phyloP scores from a whole-genome alignment of 345 rosid genomes.

The Rhodamnia argentea region DNA sequence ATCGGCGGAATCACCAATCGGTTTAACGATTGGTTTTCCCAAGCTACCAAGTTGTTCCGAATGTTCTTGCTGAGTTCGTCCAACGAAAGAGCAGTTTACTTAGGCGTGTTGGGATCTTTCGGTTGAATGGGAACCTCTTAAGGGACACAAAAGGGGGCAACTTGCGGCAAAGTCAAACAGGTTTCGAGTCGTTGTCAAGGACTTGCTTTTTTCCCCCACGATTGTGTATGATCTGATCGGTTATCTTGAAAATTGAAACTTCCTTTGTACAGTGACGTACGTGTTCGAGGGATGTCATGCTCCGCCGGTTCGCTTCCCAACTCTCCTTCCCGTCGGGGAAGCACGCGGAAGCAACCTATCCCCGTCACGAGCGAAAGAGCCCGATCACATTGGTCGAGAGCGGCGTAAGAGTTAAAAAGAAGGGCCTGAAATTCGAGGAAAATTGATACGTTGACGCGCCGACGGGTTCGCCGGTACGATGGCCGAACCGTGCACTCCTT shows the following conservation, averaged over 20 bases:
- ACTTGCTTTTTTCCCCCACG: background rate
- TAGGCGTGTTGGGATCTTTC: background rate
- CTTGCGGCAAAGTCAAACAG: background rate
- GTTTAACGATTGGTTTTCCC: too few species aligned
- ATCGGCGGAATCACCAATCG: too few species aligned
- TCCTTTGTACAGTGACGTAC: background rate
- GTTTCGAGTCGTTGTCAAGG: background rate
- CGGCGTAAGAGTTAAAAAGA: accelerated
- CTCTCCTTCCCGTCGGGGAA: background rate
- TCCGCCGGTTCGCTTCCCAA: background rate
- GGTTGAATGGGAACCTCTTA: background rate
- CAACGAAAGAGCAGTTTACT: background rate
- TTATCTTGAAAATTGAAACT: background rate
- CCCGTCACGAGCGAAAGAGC: background rate
- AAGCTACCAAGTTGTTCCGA: too few species aligned
- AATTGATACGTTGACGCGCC: background rate
- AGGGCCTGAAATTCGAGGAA: background rate
- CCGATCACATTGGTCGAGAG: background rate
- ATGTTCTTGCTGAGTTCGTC: too few species aligned
- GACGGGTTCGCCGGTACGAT: background rate
- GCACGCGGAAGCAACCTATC: background rate
- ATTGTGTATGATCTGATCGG: background rate
- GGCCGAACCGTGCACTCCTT: accelerated
- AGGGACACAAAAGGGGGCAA: background rate
- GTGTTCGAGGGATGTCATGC: background rate